Evolutionary conservation across 2,329 filamentous ascomycete species (phyloP), one percentile per base, ranked within the genome.

Genomic region (Periconia sp.): DNA sequence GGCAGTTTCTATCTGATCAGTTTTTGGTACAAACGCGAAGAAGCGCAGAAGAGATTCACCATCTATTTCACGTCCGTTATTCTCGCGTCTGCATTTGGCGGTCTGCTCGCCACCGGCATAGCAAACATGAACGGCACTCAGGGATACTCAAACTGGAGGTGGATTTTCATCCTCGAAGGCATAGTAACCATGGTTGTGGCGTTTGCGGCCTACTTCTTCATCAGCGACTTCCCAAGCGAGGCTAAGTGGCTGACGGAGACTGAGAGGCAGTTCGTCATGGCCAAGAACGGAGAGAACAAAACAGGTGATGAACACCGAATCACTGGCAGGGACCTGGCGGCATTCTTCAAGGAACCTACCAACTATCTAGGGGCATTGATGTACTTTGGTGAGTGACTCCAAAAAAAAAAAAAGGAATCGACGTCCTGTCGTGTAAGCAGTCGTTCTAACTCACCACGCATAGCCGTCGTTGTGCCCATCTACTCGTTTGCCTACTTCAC

Each of bases 1-100:
- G 19, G 15, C 20, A 23, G 43, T 11, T 84, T 86, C 0, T 90
- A 89, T 69, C 89, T 89, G 58, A 73, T 89, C 6, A 85, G 82
- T 1, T 77, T 86, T 52, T 90, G 86, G 86, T 89, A 89, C 61
- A 78, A 84, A 19, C 77, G 83, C 35, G 79, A 79, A 50, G 86
- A 90, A 69, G 72, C 89, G 10, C 79, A 82, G 0, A 87, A 87
- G 64, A 79, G 86, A 0, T 73, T 89, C 1, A 81, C 84, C 0
- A 71, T 88, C 1, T 89, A 87, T 68, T 81, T 88, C 49, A 83
- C 87, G 51, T 49, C 50, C 11, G 50, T 41, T 14, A 42, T 33
- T 2, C 17, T 56, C 15, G 50, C 50, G 8, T 41, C 46, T 9
- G 54, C 54, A 7, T 56, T 56, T 35, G 50, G 50, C 31, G 51